Evolutionary conservation across 495 filamentous ascomycete genomes (phyloP).

Genomic region (Neurospora tetrasperma): DNA sequence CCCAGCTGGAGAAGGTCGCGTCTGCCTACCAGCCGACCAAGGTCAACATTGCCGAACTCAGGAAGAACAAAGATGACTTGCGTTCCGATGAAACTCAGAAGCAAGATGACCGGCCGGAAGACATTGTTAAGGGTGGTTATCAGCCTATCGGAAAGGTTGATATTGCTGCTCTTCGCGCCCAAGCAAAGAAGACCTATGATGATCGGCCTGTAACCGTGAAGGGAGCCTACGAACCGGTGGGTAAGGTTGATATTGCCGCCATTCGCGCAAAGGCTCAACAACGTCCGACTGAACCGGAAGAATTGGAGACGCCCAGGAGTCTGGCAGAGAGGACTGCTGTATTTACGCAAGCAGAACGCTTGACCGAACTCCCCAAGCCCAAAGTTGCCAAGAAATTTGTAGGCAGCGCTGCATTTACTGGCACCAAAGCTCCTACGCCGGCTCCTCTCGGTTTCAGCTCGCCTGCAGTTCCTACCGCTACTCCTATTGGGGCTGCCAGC

Average conservation of each 20-base stretch:
- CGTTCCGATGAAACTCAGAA: slow-evolving; percentile 34
- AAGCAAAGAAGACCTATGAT: slow-evolving; percentile 61
- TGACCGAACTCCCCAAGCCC: slow-evolving; percentile 85
- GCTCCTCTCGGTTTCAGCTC: slow-evolving; percentile 48
- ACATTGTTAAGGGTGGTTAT: slow-evolving; percentile 82
- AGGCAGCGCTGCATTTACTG: slow-evolving; percentile 57
- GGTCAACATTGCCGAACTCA: slow-evolving; percentile 74
- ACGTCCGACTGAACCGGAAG: slow-evolving; percentile 40
- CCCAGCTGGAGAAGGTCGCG: slow-evolving; percentile 83
- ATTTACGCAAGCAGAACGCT: slow-evolving; percentile 61
- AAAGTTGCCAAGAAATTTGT: slow-evolving; percentile 86
- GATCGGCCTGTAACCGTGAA: slow-evolving; percentile 77
- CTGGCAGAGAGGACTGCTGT: slow-evolving; percentile 58
- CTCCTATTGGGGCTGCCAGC: slow-evolving; percentile 68
- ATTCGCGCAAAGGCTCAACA: slow-evolving; percentile 69
- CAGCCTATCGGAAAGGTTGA: slow-evolving; percentile 95
- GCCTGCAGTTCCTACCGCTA: slow-evolving; percentile 35
- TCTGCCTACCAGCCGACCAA: slow-evolving; percentile 90
- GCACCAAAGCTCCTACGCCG: slow-evolving; percentile 82
- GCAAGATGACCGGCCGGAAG: slow-evolving; percentile 32
- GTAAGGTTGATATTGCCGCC: slow-evolving; percentile 90
- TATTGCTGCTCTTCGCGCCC: slow-evolving; percentile 75
- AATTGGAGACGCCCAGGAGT: slow-evolving; percentile 40
- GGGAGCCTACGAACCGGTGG: slow-evolving; percentile 84
- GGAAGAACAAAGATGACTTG: slow-evolving; percentile 54